Evolutionary conservation across 1,139 yeast genomes (phyloP), one percentile per base, ranked within the genome.

Genomic region (Suhomyces ambrosiae): DNA sequence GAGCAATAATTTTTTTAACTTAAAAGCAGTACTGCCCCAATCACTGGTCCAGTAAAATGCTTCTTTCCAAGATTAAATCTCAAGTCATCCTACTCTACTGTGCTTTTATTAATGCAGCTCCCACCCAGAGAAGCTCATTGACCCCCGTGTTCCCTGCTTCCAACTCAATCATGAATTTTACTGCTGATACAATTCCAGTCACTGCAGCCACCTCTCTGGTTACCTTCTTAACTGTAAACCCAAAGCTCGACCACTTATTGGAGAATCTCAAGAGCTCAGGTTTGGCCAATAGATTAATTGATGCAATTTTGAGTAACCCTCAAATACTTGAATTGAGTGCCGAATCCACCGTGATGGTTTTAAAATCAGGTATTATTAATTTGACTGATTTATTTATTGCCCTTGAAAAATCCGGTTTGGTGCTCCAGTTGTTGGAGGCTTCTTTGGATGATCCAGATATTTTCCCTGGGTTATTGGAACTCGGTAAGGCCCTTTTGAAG

Each of bases 381-480:
- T 46, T 61, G 41, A 42, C 58, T 16, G 60, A 61, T 38, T 47
- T 63, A 23, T 49, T 63, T 25, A 47, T 44, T 41, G 62, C 66
- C 3, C 50, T 61, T 33, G 53, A 61, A 29, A 56, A 58, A 33
- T 63, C 68, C 2, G 61, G 63, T 2, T 53, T 63, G 37, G 49
- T 57, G 8, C 48, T 57, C 15, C 65, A 61, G 33, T 46, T 58
- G 12, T 38, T 63, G 30, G 46, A 53, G 25, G 44, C 51, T 41
- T 52, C 60, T 15, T 50, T 63, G 40, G 54, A 50, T 22, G 65
- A 63, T 37, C 54, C 63, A 5, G 49, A 47, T 3, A 49, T 63
- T 23, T 50, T 60, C 36, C 66, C 66, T 3, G 68, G 68, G 2
- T 35, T 59, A n/a, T 48, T 61, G 29, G 47, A 52, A 24, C 52